Evolutionary conservation across 345 rosid genomes (phyloP), one percentile per base, ranked within the genome.

Genomic region (Balakata baccata): DNA sequence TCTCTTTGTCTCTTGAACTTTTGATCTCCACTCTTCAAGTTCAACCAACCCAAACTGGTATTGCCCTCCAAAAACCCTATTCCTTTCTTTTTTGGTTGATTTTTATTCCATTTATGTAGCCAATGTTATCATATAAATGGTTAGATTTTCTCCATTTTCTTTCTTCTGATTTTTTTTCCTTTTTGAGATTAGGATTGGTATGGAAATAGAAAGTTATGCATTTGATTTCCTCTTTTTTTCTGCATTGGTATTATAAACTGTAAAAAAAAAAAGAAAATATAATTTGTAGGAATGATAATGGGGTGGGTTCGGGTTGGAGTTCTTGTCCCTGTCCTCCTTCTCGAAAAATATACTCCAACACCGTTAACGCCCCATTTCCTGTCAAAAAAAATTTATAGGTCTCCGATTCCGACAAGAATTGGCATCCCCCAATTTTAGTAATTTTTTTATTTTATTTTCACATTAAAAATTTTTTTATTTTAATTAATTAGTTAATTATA

Each of bases 181-280:
- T 38, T 25, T 13, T 14, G 52, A 75, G 69, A 69, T 69, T 74
- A 49, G 66, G 25, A 47, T 4, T 59, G 11, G 39, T n/a, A n/a
- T n/a, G n/a, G n/a, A n/a, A n/a, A n/a, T n/a, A n/a, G n/a, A n/a
- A n/a, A n/a, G n/a, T 29, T 50, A 2, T 50, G 57, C 59, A 51
- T 47, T 67, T 67, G 23, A 67, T 67, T 67, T 49, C 17, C 5
- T 41, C 2, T 7, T 5, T 20, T 47, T 56, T 34, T 16, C 43
- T 25, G 22, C 25, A 46, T 45, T 58, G 34, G 4, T 46, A 41
- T 52, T 46, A 2, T 38, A 47, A n/a, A n/a, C n/a, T n/a, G n/a
- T n/a, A n/a, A 29, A 22, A 38, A 58, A 20, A 9, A 11, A 52
- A 68, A 18, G 49, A n/a, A n/a, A n/a, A n/a, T n/a, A n/a, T n/a